phyloP scores from a whole-genome alignment of 2,329 filamentous ascomycete species.

The Penicillium verrucosum region DNA sequence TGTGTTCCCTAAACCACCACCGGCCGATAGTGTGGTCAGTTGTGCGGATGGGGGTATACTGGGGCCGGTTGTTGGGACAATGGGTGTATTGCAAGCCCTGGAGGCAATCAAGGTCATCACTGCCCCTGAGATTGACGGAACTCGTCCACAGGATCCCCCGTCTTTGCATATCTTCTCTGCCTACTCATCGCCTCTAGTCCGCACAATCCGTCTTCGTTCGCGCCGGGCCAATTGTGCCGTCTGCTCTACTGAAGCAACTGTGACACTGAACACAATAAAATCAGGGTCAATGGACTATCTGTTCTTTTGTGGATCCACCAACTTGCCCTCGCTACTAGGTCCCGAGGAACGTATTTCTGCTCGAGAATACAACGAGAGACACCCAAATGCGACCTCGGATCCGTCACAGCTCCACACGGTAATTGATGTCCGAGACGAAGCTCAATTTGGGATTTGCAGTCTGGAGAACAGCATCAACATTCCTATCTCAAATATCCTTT shows the following conservation, averaged over 20 bases:
- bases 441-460: conserved; percentile 77
- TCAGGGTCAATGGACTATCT: conserved; percentile 75
- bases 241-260: conserved; percentile 62
- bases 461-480: conserved; percentile 69
- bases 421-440: conserved; percentile 79
- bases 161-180: conserved; percentile 45
- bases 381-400: neutral
- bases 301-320: conserved; percentile 71
- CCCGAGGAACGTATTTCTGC: conserved; percentile 67
- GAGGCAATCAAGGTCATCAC: conserved; percentile 83
- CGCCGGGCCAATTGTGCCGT: conserved; percentile 69
- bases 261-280: conserved; percentile 62
- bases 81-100: conserved; percentile 88
- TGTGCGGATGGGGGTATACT: conserved; percentile 93
- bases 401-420: conserved; percentile 52
- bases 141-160: conserved; percentile 30
- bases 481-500: conserved; percentile 44
- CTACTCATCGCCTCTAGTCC: conserved; percentile 55
- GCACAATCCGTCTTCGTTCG: conserved; percentile 70
- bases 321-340: conserved; percentile 55
- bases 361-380: conserved; percentile 51
- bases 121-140: conserved; percentile 24
- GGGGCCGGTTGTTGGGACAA: conserved; percentile 85
- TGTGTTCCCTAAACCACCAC: conserved; percentile 83
- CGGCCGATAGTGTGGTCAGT: conserved; percentile 73